A percentile compares a stretch with the other conserved stretches of the same genome.
phyloP scores from a whole-genome alignment of 352 stramenopile genomes.

The Globisporangium middletonii region DNA sequence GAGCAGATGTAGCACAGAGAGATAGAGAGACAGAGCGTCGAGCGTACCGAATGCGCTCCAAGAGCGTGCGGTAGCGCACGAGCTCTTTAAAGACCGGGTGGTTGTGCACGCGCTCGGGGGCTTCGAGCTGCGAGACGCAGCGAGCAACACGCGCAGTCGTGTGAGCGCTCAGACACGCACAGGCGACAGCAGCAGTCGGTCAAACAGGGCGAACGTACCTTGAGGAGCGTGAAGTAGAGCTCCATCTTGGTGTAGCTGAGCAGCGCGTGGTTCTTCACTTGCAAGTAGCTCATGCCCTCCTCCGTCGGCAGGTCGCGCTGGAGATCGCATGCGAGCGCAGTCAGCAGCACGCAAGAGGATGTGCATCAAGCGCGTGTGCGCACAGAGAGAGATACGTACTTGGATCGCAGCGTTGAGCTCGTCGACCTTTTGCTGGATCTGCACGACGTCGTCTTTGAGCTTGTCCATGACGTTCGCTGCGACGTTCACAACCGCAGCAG shows the following conservation, averaged over 20 bases:
- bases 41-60: conserved; percentile 71
- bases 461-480: conserved; percentile 42
- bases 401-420: conserved; percentile 35
- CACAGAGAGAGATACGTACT: conserved; percentile 17
- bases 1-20: too few relatives aligned
- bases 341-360: not conserved
- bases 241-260: conserved; percentile 86
- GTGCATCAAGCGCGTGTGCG: not conserved
- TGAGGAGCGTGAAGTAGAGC: conserved; percentile 81
- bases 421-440: conserved; percentile 52
- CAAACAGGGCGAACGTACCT: conserved; percentile 22
- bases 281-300: conserved; percentile 68
- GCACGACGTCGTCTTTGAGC: conserved; percentile 44
- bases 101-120: conserved; percentile 60
- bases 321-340: not conserved
- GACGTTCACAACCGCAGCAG: not conserved
- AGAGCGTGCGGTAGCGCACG: conserved; percentile 77
- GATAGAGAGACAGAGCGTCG: not conserved
- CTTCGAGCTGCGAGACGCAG: conserved; percentile 35
- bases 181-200: not conserved
- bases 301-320: conserved; percentile 58
- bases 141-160: not conserved
- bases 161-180: not conserved
- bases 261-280: conserved; percentile 86
- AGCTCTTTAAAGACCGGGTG: conserved; percentile 84